Base-by-base conservation (phyloP, 202 grass and related monocot species). In the Bolboschoenoplectus hybrid region DNA sequence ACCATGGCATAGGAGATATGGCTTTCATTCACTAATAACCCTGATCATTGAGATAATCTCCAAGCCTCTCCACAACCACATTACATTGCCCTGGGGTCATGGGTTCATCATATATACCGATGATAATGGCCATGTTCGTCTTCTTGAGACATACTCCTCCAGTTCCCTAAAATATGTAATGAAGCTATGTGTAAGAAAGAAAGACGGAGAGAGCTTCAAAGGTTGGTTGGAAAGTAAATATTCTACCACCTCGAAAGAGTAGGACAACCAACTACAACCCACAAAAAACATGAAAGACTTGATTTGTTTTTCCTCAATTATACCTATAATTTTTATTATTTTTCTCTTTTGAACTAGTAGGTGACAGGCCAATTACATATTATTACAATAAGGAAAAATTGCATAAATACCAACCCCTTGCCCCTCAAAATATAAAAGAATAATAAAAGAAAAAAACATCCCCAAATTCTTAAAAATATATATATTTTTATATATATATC, bases 41-140 rank as follows among this genome's bases (percentile, higher is more conserved):
- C 88, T 95, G 93, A 14, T 95, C 93, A 74, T 89, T 0, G 70
- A 95, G 91, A 88, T 95, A 95, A 88, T 95, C 93, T 0, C 93
- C 93, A 1, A 95, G 91, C 88, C 89, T 93, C 89, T 95, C 93
- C 44, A 95, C 93, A 39, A 95, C 46, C 87, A 95, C 74, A 19
- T 91, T 95, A 86, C 93, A 95, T 81, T 93, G 93, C 20, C 93
- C 93, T 53, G 93, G 93, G 65, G 93, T 91, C 93, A 95, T 93
- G 74, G 93, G 93, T 82, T 95, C 93, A 17, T 95, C 93, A 34
- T 93, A 95, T 85, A 95, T 89, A 57, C 93, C 93, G 14, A 93
- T 52, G 47, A 95, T 85, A 86, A 95, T 64, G 45, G 91, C 26
- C 86, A 87, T 34, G 39, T 1, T 35, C 0, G 93, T 93, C 88